A percentile compares a stretch with the other conserved stretches of the same genome.
These are phyloP conservation scores for Backusella morwellensis DNA, from an alignment of 192 early-diverging fungal species.

Conservation along the genomic window DNA sequence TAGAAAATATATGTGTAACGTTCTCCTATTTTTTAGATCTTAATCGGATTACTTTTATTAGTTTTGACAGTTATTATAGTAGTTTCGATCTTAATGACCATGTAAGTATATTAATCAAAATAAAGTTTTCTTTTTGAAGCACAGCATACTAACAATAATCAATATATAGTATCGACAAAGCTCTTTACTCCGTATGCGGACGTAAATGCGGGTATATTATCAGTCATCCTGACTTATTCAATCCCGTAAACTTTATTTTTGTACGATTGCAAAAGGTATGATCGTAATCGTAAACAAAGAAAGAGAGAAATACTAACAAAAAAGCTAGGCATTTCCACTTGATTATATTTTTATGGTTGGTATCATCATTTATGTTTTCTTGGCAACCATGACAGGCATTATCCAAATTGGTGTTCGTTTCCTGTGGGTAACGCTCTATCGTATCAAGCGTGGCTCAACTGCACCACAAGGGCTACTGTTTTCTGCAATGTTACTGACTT, in stretches of 20 bases:
- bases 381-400: slow-evolving; percentile 48
- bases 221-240: slow-evolving; percentile 41
- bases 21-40: slow-evolving; percentile 10
- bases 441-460: slow-evolving; percentile 41
- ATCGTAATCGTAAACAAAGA: not conserved
- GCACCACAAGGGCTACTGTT: slow-evolving; percentile 53
- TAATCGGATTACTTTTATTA: slow-evolving; percentile 26
- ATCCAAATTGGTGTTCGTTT: slow-evolving; percentile 52
- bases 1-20: not conserved
- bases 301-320: not conserved
- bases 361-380: slow-evolving; percentile 49
- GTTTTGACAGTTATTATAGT: slow-evolving; percentile 21
- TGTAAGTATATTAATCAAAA: slow-evolving; percentile 22
- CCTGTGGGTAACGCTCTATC: slow-evolving; percentile 49
- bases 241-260: slow-evolving; percentile 54
- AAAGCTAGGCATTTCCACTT: slow-evolving; percentile 45
- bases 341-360: slow-evolving; percentile 48
- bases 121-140: not conserved
- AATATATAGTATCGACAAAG: slow-evolving; percentile 42
- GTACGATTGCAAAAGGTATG: slow-evolving; percentile 43
- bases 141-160: not conserved
- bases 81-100: slow-evolving; percentile 31
- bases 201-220: slow-evolving; percentile 53
- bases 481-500: slow-evolving; percentile 43
- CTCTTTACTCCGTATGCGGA: slow-evolving; percentile 47